Base-by-base conservation (phyloP, 2,329 filamentous ascomycete genomes). In the Cladophialophora yegresii region DNA sequence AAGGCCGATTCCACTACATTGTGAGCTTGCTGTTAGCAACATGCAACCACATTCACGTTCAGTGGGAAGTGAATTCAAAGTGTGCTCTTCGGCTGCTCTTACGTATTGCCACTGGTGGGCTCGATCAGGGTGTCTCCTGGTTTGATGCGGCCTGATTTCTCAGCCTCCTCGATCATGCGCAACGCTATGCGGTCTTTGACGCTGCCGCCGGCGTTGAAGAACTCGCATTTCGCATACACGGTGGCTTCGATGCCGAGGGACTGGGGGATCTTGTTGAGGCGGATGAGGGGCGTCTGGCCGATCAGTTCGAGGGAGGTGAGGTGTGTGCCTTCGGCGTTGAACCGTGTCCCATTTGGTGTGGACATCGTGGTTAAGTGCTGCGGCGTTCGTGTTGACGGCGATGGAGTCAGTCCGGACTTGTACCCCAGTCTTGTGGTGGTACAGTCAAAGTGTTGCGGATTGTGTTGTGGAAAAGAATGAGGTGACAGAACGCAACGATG, bases 51-150 rank as follows among this genome's bases (percentile, higher is more conserved):
- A 16, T 43, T 43, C 36, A n/a, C 16, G 16, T 43, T 43, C 16
- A 43, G 13, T 6, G 36, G 36, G 5, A n/a, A n/a, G n/a, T n/a
- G 36, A 4, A 40, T 13, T n/a, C 4, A 16, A 40, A 5, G 33
- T 16, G 1, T 40, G 13, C 36, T 1, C 36, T 43, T 6, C 26
- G 49, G 47, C 20, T 50, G 47, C 5, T 55, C 74, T 81, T 82
- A 67, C 64, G 95, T 99, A 78, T 99, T 99, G 61, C 95, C 95
- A 74, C 92, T 96, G 54, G 95, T 99, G 9, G 95, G 95, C 84
- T 99, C 95, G 75, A 99, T 99, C 73, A 99, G 81, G 58, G 92
- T 98, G 79, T 98, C 93, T 62, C 93, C 95, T 30, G 95, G 95
- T 84, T 95, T 97, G 80, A 99, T 97, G 70, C 93, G 88, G 53